phyloP scores from a whole-genome alignment of 208 protist species.

The Trypanosomatidae sp. region DNA sequence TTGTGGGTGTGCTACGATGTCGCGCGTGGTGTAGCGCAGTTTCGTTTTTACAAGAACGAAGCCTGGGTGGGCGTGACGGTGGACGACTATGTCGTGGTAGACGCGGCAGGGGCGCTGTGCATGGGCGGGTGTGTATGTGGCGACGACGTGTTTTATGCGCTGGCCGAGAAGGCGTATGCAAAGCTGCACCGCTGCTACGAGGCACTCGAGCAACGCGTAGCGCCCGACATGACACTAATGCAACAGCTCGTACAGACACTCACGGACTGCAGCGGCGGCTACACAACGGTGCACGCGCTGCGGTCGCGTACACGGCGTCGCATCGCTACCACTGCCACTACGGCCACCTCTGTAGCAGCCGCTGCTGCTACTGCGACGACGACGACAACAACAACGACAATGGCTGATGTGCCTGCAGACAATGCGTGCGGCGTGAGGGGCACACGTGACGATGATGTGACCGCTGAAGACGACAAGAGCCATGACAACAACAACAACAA shows the following conservation, averaged over 20 bases:
- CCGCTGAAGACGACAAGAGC: too few species aligned
- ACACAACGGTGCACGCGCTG: too few species aligned
- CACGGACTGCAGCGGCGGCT: constrained; percentile 59
- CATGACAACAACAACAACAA: too few species aligned
- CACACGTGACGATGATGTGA: too few species aligned
- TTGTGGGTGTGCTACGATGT: constrained; percentile 48
- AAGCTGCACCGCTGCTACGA: constrained; percentile 88
- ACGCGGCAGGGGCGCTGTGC: constrained; percentile 34
- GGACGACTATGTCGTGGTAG: constrained; percentile 77
- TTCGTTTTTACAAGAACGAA: constrained; percentile 77
- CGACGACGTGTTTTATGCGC: constrained; percentile 45
- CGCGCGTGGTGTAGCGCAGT: constrained; percentile 67
- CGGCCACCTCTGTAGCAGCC: too few species aligned
- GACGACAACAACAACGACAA: constrained; percentile 17
- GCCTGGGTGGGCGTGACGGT: constrained; percentile 65
- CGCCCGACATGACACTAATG: constrained; percentile 24
- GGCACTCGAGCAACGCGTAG: constrained; percentile 57
- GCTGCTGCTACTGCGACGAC: too few species aligned
- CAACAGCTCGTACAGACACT: constrained; percentile 49
- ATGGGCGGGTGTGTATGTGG: constrained; percentile 15
- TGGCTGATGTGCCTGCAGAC: too few species aligned
- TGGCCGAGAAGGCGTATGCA: constrained; percentile 89
- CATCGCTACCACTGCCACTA: constrained; percentile 14
- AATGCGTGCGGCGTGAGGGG: too few species aligned
- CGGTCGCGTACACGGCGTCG: too few species aligned